Evolutionary conservation across 2,329 filamentous ascomycete species (phyloP).

Genomic region (Exophiala phaeomuriformis): DNA sequence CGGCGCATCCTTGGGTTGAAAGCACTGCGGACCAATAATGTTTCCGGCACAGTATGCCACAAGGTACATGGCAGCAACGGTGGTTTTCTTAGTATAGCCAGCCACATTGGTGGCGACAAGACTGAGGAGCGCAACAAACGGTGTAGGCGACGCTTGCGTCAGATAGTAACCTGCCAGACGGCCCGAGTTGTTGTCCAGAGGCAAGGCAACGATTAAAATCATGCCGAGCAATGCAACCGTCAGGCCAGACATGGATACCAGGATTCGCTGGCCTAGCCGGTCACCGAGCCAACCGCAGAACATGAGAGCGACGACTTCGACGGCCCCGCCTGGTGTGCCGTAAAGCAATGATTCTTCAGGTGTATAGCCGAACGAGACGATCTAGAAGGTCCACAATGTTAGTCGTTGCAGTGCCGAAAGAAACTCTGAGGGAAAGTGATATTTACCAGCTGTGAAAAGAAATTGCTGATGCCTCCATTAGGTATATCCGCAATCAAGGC

Average conservation of each 20-base stretch:
- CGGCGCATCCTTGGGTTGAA: slow-evolving; percentile 50
- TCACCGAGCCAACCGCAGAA: slow-evolving; percentile 52
- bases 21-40: slow-evolving; percentile 46
- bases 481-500: slow-evolving; percentile 52
- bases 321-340: slow-evolving; percentile 57
- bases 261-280: slow-evolving; percentile 49
- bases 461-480: slow-evolving; percentile 54
- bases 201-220: slow-evolving; percentile 46
- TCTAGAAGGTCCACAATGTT: no score
- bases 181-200: slow-evolving; percentile 50
- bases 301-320: slow-evolving; percentile 55
- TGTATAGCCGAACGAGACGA: slow-evolving; percentile 59
- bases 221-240: slow-evolving; percentile 23
- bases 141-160: slow-evolving; percentile 52
- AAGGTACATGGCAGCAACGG: slow-evolving; percentile 43
- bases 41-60: slow-evolving; percentile 48
- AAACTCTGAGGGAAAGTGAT: slow-evolving; percentile 5
- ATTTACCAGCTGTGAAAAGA: slow-evolving; percentile 50
- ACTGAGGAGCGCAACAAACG: slow-evolving; percentile 58
- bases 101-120: slow-evolving; percentile 56
- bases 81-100: slow-evolving; percentile 50
- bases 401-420: no score
- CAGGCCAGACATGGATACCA: slow-evolving; percentile 49
- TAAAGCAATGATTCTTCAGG: slow-evolving; percentile 56
- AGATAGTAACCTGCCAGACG: slow-evolving; percentile 60